These are phyloP conservation scores for Myochromella boudieri DNA, from an alignment of 768 basidiomycete genomes.

Conservation along the genomic window DNA sequence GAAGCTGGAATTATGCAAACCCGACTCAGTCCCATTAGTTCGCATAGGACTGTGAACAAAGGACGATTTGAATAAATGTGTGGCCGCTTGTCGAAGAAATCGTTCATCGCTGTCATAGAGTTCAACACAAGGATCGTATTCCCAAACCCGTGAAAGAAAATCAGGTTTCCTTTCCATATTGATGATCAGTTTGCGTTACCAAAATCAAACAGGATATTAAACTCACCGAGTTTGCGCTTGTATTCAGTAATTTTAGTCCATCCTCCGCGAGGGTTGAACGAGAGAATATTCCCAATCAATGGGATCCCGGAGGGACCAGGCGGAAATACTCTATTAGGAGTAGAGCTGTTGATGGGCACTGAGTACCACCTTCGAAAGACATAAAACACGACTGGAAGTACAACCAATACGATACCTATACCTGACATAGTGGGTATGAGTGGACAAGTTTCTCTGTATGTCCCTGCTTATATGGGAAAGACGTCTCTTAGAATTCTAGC, in stretches of 20 bases:
- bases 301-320: background rate
- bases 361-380: no score
- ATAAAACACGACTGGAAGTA: no score
- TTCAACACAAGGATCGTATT: background rate
- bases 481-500: no score
- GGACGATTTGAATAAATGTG: background rate
- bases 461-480: no score
- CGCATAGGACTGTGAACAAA: background rate
- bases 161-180: background rate
- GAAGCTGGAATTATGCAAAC: no score
- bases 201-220: background rate
- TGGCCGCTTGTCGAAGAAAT: background rate
- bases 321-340: no score
- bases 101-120: background rate
- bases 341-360: no score
- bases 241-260: background rate
- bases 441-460: no score
- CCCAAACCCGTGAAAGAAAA: conserved; percentile 2
- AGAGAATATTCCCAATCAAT: background rate
- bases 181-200: background rate
- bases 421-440: no score
- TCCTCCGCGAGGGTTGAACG: background rate
- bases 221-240: background rate
- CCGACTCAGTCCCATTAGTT: conserved; percentile 2
- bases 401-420: no score